Base-by-base conservation (phyloP, 331 rosid species). In the Ulmus americana region DNA sequence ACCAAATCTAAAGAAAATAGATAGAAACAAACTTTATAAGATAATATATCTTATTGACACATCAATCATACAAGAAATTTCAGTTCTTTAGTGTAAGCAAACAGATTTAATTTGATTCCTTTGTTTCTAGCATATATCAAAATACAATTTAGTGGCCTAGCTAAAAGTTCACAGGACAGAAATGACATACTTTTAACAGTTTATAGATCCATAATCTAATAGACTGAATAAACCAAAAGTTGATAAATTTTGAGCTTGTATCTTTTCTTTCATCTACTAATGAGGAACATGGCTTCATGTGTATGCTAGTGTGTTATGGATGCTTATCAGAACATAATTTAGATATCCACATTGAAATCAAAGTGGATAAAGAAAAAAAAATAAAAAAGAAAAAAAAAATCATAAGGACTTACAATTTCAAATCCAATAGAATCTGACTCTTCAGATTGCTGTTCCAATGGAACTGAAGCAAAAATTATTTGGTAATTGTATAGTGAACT, bases 321-420 rank as follows among this genome's bases (percentile, higher is more conserved):
- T 1, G 42, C n/a, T 38, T 40, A 57, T 14, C 35, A 46, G 0
- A 70, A 69, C 7, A 48, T 1, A 12, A 55, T 39, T 45, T 28
- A 6, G 3, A 50, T 18, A 8, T 68, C 8, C 56, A 20, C 13
- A 35, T 22, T n/a, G 22, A 38, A 16, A 45, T 10, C n/a, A 16
- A 16, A 40, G 46, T 60, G 16, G 3, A 20, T 20, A 52, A 13
- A 52, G 0, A 55, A 18, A 10, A 20, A 10, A 18, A 61, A 43
- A 18, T n/a, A n/a, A n/a, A n/a, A 52, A 13, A 52, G 0, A 55
- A 18, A 10, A 20, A 10, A 18, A 61, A 43, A 18, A 50, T 69
- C 55, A 65, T 52, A 54, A 52, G 55, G 8, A 52, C 95, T 80
- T 68, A 85, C 91, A 72, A 55, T 74, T 75, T 79, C 73, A 75